A percentile compares a stretch with the other conserved stretches of the same genome.
phyloP scores from a whole-genome alignment of 2,329 filamentous ascomycete genomes.

The Colletotrichum tamarilloi region DNA sequence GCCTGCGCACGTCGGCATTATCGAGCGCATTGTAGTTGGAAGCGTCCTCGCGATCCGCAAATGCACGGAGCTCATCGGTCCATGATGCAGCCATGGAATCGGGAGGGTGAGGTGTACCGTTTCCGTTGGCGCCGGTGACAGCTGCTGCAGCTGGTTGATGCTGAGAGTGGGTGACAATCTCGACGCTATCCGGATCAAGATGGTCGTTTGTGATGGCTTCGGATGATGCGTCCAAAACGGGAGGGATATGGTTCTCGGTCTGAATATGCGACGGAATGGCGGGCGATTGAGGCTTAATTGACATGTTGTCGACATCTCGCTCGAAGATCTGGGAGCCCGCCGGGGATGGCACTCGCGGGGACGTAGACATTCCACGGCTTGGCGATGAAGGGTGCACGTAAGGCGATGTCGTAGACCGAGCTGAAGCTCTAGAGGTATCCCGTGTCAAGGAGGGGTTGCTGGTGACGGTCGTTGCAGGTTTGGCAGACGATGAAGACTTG shows the following conservation, averaged over 20 bases:
- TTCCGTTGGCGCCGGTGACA: slow-evolving; percentile 63
- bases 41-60: slow-evolving; percentile 68
- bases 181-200: slow-evolving; percentile 87
- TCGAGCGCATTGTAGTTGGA: slow-evolving; percentile 85
- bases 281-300: slow-evolving; percentile 77
- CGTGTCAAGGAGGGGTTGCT: slow-evolving; percentile 41
- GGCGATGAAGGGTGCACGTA: slow-evolving; percentile 71
- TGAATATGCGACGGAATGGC: slow-evolving; percentile 95
- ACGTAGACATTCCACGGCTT: slow-evolving; percentile 73
- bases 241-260: slow-evolving; percentile 93
- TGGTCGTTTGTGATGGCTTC: slow-evolving; percentile 89
- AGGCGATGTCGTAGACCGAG: slow-evolving; percentile 53
- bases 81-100: slow-evolving; percentile 60
- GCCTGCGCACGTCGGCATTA: slow-evolving; percentile 79
- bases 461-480: slow-evolving; percentile 41
- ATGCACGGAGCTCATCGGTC: slow-evolving; percentile 68
- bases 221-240: slow-evolving; percentile 90
- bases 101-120: slow-evolving; percentile 47
- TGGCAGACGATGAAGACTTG: slow-evolving; percentile 37
- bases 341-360: slow-evolving; percentile 81
- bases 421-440: slow-evolving; percentile 49
- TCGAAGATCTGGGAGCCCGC: slow-evolving; percentile 89
- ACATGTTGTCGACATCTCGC: slow-evolving; percentile 89
- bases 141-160: slow-evolving; percentile 83
- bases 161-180: slow-evolving; percentile 88